Evolutionary conservation across 352 stramenopile genomes (phyloP).

Genomic region (Pythium aristosporum): DNA sequence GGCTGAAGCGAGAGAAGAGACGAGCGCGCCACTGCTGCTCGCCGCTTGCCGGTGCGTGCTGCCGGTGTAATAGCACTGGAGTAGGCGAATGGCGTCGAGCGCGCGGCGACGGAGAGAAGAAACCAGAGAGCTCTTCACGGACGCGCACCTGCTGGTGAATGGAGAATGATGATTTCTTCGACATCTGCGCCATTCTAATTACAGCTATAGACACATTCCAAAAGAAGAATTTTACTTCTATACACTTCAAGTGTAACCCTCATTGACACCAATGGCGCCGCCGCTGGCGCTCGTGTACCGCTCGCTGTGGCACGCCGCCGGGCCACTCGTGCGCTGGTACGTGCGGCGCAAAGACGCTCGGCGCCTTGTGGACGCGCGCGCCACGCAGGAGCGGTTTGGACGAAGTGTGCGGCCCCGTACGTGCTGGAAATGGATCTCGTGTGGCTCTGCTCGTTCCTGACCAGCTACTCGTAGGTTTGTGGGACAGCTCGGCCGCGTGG

Average conservation of each 20-base stretch:
- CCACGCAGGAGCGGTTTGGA: constrained; percentile 61
- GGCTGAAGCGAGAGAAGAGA: not conserved
- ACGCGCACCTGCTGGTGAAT: not conserved
- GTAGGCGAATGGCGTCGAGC: not conserved
- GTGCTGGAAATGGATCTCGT: not conserved
- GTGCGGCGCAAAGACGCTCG: constrained; percentile 50
- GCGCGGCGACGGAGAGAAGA: not conserved
- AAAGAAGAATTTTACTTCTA: too few species aligned
- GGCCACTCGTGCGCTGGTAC: constrained; percentile 55
- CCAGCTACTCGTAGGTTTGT: constrained; percentile 4
- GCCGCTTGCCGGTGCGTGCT: not conserved
- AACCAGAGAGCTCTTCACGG: not conserved
- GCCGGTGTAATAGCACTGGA: not conserved
- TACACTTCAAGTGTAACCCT: not conserved
- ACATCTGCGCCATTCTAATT: constrained; percentile 5
- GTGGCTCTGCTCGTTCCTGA: not conserved
- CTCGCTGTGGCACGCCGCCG: constrained; percentile 45
- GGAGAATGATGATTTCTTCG: not conserved
- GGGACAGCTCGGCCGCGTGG: constrained; percentile 2
- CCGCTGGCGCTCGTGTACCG: constrained; percentile 36
- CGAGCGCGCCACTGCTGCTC: not conserved
- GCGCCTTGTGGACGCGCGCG: constrained; percentile 27
- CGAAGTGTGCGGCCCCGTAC: constrained; percentile 37
- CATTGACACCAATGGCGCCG: not conserved
- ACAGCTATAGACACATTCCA: not conserved